Conservation (phyloP, 2,329 filamentous ascomycete genomes). For the Aplosporella prunicola region DNA sequence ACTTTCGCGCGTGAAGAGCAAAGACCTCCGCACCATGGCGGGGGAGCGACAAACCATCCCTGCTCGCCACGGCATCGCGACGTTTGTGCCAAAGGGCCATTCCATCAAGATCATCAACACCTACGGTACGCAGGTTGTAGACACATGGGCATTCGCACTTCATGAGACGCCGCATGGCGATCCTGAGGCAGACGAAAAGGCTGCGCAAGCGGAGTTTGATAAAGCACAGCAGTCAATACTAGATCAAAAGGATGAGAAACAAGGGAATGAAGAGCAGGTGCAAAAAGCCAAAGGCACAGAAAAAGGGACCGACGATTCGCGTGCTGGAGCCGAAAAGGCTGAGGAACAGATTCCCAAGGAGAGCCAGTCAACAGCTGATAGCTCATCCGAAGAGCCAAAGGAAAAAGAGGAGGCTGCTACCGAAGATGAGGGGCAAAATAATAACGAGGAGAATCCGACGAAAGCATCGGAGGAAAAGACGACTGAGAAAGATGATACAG, state of each 20-base stretch:
- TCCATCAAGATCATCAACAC: conserved; percentile 43
- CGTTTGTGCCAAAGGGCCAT: conserved; percentile 40
- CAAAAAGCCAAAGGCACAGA: too few species aligned
- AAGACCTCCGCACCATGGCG: too few species aligned
- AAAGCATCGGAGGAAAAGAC: conserved; percentile 9
- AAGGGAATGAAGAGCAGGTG: too few species aligned
- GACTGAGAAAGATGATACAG: conserved; percentile 4
- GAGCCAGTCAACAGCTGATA: too few species aligned
- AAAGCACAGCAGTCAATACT: conserved; percentile 11
- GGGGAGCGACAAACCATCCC: conserved; percentile 43
- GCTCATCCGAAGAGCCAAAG: not conserved
- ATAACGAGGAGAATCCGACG: not conserved
- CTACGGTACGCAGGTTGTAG: conserved; percentile 41
- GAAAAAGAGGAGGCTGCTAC: not conserved
- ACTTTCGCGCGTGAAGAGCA: too few species aligned
- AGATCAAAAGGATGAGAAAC: too few species aligned
- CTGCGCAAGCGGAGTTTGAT: conserved; percentile 13
- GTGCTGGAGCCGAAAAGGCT: too few species aligned
- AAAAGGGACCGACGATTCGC: too few species aligned
- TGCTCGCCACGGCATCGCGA: conserved; percentile 41
- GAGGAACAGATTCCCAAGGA: too few species aligned
- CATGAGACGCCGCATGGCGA: conserved; percentile 26
- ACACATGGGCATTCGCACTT: conserved; percentile 42
- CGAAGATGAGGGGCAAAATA: too few species aligned
- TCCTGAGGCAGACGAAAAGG: conserved; percentile 25